A percentile compares a stretch with the other conserved stretches of the same genome.
phyloP scores from a whole-genome alignment of 2,329 filamentous ascomycete species.

The Pseudogymnoascus sp. region DNA sequence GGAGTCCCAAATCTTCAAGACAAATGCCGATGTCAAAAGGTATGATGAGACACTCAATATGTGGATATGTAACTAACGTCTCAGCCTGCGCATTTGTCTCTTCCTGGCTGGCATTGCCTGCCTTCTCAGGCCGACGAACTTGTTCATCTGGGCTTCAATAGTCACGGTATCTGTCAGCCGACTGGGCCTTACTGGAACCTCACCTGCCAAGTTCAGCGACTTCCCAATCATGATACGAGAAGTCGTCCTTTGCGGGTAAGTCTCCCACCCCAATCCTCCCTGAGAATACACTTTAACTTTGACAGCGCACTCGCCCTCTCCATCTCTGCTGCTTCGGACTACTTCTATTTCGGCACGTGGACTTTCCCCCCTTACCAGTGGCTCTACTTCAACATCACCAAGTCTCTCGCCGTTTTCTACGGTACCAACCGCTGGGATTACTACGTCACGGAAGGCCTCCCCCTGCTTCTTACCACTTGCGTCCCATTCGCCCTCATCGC shows the following conservation, averaged over 20 bases:
- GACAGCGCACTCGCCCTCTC: constrained; percentile 49
- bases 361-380: constrained; percentile 83
- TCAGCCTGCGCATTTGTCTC: constrained; percentile 55
- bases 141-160: constrained; percentile 73
- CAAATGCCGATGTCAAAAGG: not conserved
- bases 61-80: not conserved
- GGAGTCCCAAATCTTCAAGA: not conserved
- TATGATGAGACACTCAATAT: not conserved
- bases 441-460: constrained; percentile 83
- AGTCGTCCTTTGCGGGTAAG: constrained; percentile 51
- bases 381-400: constrained; percentile 82
- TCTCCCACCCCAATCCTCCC: constrained; percentile 9
- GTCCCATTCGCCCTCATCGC: constrained; percentile 67
- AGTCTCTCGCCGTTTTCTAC: constrained; percentile 86
- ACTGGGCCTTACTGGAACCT: constrained; percentile 31
- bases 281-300: not conserved
- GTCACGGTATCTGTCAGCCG: constrained; percentile 43
- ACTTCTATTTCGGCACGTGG: constrained; percentile 74
- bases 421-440: constrained; percentile 87
- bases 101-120: constrained; percentile 73
- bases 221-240: constrained; percentile 53
- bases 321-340: constrained; percentile 61
- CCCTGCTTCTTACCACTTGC: constrained; percentile 74
- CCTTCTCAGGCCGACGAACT: constrained; percentile 81
- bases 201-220: constrained; percentile 33